Evolutionary conservation across 768 basidiomycete species (phyloP), one percentile per base, ranked within the genome.

Genomic region (Hericium alpestre): DNA sequence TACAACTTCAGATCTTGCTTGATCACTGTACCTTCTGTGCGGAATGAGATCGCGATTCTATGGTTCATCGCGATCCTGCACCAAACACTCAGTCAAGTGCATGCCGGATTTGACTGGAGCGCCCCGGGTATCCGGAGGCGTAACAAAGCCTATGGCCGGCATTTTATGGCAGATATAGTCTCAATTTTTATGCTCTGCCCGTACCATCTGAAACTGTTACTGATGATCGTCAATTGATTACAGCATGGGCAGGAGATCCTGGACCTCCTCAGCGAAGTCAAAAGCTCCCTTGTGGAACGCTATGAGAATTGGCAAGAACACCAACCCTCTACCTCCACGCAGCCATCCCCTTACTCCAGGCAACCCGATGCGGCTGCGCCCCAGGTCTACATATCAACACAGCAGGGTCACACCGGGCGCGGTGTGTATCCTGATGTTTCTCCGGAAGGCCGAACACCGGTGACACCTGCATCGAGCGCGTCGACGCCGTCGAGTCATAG

Each of bases 201-300:
- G 27, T 59, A 38, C 56, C 15, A 32, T 32, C 25, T 47, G 23
- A 52, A 18, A 10, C 56, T 20, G 18, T 39, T n/a, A 37, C 59
- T 52, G 46, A 55, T 49, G 38, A 56, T 55, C 32, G 41, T 53
- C 58, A 60, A 57, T 58, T 62, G 37, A 55, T 56, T 58, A 61
- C 68, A 88, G 86, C 86, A 88, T 55, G 87, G 87, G 16, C 81
- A 87, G 65, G 79, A 87, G 56, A 86, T 90, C 53, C 77, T 91
- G 48, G 77, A 80, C 58, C 76, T 75, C 60, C 79, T 92, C 37
- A 73, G 80, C 51, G 75, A 79, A 23, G 73, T 92, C 54, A 90
- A 89, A 58, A 79, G 80, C 9, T 63, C 72, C 3, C 76, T 91
- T 8, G 78, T 86, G 47, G 77, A 81, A 46, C 78, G 83, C 15